Conservation (phyloP, 2,329 filamentous ascomycete genomes). For the Verticillium albo-atrum region DNA sequence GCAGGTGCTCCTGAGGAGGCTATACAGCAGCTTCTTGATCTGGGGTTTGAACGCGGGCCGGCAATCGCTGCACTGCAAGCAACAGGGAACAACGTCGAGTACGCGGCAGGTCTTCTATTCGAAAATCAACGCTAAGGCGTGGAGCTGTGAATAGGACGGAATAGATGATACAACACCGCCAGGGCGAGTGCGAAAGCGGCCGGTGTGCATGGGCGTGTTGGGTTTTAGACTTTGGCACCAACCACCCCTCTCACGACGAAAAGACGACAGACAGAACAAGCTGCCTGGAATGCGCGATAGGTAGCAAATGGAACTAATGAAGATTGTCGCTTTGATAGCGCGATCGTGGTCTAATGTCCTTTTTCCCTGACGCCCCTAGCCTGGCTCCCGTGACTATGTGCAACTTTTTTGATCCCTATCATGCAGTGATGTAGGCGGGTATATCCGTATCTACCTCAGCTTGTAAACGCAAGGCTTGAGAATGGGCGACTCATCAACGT, state of each 20-base stretch:
- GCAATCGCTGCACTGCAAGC: conserved; percentile 79
- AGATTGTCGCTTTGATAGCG: not conserved
- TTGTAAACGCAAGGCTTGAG: conserved; percentile 98
- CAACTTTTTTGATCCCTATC: not conserved
- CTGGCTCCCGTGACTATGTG: not conserved
- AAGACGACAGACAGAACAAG: not conserved
- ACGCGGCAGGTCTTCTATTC: conserved; percentile 78
- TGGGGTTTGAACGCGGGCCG: conserved; percentile 73
- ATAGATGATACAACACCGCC: not conserved
- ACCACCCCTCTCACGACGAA: not conserved
- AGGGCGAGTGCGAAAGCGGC: not conserved
- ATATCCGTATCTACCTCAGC: conserved; percentile 53
- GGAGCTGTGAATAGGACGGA: not conserved
- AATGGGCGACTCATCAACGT: conserved; percentile 59
- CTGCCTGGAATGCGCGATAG: not conserved
- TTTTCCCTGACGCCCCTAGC: not conserved
- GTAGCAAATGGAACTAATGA: not conserved
- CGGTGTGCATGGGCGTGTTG: not conserved
- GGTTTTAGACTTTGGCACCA: not conserved
- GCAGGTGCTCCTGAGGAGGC: conserved; percentile 54
- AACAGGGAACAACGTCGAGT: conserved; percentile 80
- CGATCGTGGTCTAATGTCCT: not conserved
- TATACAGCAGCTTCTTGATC: conserved; percentile 69
- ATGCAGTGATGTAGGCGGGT: not conserved
- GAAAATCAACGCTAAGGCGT: conserved; percentile 17